Percentiles rank a stretch among this genome's conserved stretches.
These are phyloP conservation scores for Cercospora sojina DNA, from an alignment of 2,329 filamentous ascomycete genomes.

Conservation along the genomic window DNA sequence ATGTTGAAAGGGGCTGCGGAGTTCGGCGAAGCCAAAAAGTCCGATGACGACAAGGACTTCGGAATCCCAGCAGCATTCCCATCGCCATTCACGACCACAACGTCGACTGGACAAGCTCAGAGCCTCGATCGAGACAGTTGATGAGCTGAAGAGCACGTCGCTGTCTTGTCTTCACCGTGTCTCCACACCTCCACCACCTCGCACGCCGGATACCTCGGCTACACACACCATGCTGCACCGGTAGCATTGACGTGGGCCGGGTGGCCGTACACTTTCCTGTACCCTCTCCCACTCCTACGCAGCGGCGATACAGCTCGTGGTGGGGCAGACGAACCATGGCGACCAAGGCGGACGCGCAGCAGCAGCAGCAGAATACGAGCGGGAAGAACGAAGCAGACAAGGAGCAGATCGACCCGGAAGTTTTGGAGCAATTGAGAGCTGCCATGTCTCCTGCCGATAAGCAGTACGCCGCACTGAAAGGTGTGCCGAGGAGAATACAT, in stretches of 20 bases:
- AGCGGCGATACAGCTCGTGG: slow-evolving; percentile 22
- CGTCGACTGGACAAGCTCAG: background rate
- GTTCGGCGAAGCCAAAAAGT: background rate
- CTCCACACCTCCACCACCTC: slow-evolving; percentile 47
- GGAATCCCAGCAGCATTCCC: background rate
- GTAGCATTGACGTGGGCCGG: slow-evolving; percentile 47
- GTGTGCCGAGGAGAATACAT: slow-evolving; percentile 59
- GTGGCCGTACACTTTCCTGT: slow-evolving; percentile 41
- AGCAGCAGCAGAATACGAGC: background rate
- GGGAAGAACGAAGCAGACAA: background rate
- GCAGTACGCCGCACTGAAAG: slow-evolving; percentile 31
- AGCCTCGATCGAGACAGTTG: background rate
- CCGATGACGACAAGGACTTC: slow-evolving; percentile 4
- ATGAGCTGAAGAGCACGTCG: background rate
- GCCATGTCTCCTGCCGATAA: slow-evolving; percentile 31
- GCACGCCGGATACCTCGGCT: slow-evolving; percentile 48
- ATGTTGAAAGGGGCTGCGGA: background rate
- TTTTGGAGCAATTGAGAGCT: slow-evolving; percentile 14
- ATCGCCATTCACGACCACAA: background rate
- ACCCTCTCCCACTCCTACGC: slow-evolving; percentile 10
- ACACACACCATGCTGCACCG: slow-evolving; percentile 41
- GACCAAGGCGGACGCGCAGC: slow-evolving; percentile 22
- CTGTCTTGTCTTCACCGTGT: slow-evolving; percentile 40
- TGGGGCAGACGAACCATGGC: slow-evolving; percentile 21
- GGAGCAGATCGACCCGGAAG: slow-evolving; percentile 15